A percentile compares a stretch with the other conserved stretches of the same genome.
These are phyloP conservation scores for Ascosphaera apis DNA, from an alignment of 2,329 filamentous ascomycete genomes.

Conservation along the genomic window DNA sequence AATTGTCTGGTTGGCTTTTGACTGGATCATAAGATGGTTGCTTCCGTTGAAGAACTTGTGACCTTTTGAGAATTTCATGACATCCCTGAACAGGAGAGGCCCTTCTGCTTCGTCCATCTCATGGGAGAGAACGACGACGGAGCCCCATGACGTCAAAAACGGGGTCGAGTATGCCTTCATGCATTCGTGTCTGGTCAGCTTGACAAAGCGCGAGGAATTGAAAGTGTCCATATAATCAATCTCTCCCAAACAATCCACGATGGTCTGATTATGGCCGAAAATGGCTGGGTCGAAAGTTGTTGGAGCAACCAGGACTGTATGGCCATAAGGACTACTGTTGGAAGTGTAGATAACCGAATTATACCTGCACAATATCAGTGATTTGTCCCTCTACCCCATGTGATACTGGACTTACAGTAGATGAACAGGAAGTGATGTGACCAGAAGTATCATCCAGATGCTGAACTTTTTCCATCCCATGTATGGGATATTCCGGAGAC, in stretches of 20 bases:
- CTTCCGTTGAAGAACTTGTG: too few relatives aligned
- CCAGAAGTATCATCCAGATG: slow-evolving; percentile 3
- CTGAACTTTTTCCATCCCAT: slow-evolving; percentile 1
- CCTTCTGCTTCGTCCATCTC: too few relatives aligned
- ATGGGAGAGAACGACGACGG: too few relatives aligned
- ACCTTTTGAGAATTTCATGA: too few relatives aligned
- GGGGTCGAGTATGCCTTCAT: slow-evolving; percentile 5
- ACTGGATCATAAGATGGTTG: too few relatives aligned
- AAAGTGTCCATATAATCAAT: slow-evolving; percentile 1
- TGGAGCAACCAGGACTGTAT: slow-evolving; percentile 6
- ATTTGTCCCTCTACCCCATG: not conserved
- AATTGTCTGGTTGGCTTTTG: too few relatives aligned
- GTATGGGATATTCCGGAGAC: slow-evolving; percentile 9
- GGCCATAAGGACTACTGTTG: slow-evolving; percentile 6
- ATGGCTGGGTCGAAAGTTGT: not conserved
- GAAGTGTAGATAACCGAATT: slow-evolving; percentile 6
- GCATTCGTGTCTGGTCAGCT: slow-evolving; percentile 4
- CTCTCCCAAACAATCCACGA: too few relatives aligned
- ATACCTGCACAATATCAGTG: slow-evolving; percentile 5
- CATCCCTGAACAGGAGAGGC: too few relatives aligned
- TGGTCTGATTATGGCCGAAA: too few relatives aligned
- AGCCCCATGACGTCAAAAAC: slow-evolving; percentile 3
- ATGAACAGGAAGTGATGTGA: slow-evolving; percentile 6
- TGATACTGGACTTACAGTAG: slow-evolving; percentile 4
- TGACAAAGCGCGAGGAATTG: not conserved